phyloP scores from a whole-genome alignment of 495 filamentous ascomycete species.

The Penicillium robsamsonii region DNA sequence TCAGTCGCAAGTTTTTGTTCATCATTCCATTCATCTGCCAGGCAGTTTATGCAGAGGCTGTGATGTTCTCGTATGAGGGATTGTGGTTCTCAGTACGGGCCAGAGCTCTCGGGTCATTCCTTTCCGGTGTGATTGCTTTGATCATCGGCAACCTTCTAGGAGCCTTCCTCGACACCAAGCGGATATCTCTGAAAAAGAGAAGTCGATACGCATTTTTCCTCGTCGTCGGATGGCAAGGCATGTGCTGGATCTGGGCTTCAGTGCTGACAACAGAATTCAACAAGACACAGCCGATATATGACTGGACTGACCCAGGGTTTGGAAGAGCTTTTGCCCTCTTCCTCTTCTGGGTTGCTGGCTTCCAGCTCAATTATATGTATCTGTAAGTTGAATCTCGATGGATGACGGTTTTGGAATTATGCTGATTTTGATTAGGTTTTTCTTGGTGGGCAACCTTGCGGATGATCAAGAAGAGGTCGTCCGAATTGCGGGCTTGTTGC shows the following conservation, averaged over 20 bases:
- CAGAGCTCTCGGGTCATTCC: constrained; percentile 59
- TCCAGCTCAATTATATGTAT: constrained; percentile 65
- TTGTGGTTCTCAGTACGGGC: constrained; percentile 63
- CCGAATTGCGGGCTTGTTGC: constrained; percentile 57
- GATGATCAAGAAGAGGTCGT: constrained; percentile 55
- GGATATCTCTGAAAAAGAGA: constrained; percentile 48
- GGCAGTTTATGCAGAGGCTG: constrained; percentile 59
- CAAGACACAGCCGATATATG: constrained; percentile 49
- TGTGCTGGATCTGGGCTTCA: constrained; percentile 62
- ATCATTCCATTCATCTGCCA: constrained; percentile 61
- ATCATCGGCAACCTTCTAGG: constrained; percentile 57
- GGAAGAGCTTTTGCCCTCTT: constrained; percentile 58
- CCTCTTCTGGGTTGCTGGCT: constrained; percentile 55
- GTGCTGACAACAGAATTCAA: constrained; percentile 54
- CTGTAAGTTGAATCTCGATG: constrained; percentile 38
- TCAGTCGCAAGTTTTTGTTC: constrained; percentile 52
- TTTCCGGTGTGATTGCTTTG: constrained; percentile 58
- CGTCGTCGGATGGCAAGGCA: constrained; percentile 53
- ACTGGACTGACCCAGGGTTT: constrained; percentile 57
- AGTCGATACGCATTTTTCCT: constrained; percentile 42
- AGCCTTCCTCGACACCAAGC: constrained; percentile 51
- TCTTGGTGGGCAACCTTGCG: constrained; percentile 59
- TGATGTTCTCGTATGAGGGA: constrained; percentile 60
- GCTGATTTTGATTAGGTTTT: constrained; percentile 47
- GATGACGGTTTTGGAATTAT: background rate